A percentile compares a stretch with the other conserved stretches of the same genome.
Conservation (phyloP, 257 asterid species). For the Ligustrum vulgare region DNA sequence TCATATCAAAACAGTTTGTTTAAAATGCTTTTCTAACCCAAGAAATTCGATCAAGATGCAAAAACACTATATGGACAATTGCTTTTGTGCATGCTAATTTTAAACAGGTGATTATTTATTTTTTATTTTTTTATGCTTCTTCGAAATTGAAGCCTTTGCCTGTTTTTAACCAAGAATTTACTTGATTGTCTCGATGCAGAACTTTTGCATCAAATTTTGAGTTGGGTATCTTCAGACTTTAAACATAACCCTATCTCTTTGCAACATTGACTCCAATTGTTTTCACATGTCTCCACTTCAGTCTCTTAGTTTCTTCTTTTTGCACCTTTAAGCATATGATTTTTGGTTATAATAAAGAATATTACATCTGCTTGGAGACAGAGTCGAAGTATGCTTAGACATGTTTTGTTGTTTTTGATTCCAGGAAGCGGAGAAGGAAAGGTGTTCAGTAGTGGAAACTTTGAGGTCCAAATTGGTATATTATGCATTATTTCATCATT, state of each 20-base stretch:
- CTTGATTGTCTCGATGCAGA: not conserved
- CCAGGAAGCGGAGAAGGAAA: too few species aligned
- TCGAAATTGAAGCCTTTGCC: not conserved
- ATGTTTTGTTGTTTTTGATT: too few species aligned
- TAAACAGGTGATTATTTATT: slow-evolving; percentile 62
- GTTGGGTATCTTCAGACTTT: not conserved
- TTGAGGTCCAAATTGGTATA: too few species aligned
- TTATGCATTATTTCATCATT: too few species aligned
- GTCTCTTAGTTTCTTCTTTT: not conserved
- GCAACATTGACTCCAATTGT: slow-evolving; percentile 8
- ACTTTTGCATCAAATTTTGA: not conserved
- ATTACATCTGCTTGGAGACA: too few species aligned
- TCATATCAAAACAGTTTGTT: slow-evolving; percentile 92
- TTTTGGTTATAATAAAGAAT: not conserved
- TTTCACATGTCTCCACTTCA: not conserved
- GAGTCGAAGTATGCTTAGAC: too few species aligned
- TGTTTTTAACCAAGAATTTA: not conserved
- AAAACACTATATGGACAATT: slow-evolving; percentile 88
- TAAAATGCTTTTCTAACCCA: slow-evolving; percentile 94
- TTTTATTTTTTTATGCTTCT: not conserved
- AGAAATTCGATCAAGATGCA: slow-evolving; percentile 83
- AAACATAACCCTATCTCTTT: not conserved
- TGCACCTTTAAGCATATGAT: not conserved
- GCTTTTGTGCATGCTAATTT: slow-evolving; percentile 96
- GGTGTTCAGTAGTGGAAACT: too few species aligned